Conservation (phyloP, 108 stramenopile species). For the Parietichytrium sp. region DNA sequence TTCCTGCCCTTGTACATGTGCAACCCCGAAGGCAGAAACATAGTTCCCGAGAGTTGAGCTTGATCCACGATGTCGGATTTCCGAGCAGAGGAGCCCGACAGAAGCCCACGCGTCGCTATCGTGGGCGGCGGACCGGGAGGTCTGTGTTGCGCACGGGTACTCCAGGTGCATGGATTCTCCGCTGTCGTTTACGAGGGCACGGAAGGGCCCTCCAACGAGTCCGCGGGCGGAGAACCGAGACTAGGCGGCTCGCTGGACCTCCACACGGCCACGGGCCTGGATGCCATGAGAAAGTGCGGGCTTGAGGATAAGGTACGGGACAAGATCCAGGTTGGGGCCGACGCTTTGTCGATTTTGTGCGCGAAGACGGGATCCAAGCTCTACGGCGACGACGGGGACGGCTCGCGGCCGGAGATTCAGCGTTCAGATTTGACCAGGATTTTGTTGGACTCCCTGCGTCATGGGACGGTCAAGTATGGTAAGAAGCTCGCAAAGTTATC, state of each 20-base stretch:
- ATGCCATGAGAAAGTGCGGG: neutral
- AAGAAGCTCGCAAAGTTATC: neutral
- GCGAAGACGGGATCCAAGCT: neutral
- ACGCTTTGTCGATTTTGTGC: neutral
- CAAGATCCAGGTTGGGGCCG: neutral
- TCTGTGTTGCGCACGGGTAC: neutral
- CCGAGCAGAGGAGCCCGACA: too few species aligned
- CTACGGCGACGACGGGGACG: constrained; percentile 8
- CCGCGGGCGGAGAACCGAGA: too few species aligned
- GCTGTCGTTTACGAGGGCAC: neutral
- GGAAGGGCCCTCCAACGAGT: neutral
- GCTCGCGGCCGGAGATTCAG: constrained; percentile 3
- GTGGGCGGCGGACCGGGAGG: constrained; percentile 15
- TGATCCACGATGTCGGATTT: too few species aligned
- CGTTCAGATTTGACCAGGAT: neutral
- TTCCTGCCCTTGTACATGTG: too few species aligned
- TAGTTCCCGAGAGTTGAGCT: too few species aligned
- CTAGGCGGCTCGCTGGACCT: constrained; percentile 12
- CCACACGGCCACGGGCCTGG: neutral
- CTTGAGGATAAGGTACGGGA: neutral
- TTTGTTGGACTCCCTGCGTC: neutral
- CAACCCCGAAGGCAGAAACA: too few species aligned
- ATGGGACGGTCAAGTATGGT: neutral
- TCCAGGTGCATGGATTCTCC: neutral
- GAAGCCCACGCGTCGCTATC: neutral